phyloP scores from a whole-genome alignment of 108 stramenopile genomes.

The Bacterosira constricta region DNA sequence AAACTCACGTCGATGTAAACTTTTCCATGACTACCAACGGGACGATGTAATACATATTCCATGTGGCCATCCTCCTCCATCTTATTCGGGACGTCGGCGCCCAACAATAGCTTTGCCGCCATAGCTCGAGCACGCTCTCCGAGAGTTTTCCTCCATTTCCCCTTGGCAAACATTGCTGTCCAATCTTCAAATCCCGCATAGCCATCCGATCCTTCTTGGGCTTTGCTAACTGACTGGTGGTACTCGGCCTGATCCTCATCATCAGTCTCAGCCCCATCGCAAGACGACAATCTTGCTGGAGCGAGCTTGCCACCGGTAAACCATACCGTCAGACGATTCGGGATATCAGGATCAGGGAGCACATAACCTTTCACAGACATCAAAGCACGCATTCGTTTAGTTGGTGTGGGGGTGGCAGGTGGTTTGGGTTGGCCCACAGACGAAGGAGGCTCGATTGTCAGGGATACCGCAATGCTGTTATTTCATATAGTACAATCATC shows the following conservation, averaged over 20 bases:
- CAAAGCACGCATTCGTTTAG: constrained; percentile 66
- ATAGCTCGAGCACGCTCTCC: constrained; percentile 66
- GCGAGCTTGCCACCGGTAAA: constrained; percentile 74
- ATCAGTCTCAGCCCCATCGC: constrained; percentile 18
- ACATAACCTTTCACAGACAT: constrained; percentile 81
- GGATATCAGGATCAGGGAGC: constrained; percentile 67
- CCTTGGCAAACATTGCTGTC: constrained; percentile 63
- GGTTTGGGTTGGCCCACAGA: constrained; percentile 63
- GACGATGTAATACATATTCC: constrained; percentile 67
- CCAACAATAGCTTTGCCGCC: constrained; percentile 72
- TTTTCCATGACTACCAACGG: constrained; percentile 74
- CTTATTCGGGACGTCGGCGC: constrained; percentile 61
- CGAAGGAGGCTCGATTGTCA: constrained; percentile 66
- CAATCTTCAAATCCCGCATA: constrained; percentile 59
- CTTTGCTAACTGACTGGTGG: constrained; percentile 40
- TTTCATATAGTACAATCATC: not conserved
- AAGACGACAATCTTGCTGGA: constrained; percentile 32
- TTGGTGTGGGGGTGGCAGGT: constrained; percentile 33
- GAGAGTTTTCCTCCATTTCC: constrained; percentile 64
- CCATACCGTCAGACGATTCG: constrained; percentile 72
- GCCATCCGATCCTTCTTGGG: constrained; percentile 11
- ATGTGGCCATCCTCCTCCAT: constrained; percentile 71
- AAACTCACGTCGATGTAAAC: constrained; percentile 69
- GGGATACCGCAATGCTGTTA: constrained; percentile 64
- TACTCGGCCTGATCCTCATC: constrained; percentile 10